phyloP scores from a whole-genome alignment of 768 basidiomycete species.

The Boletus rex-veris region DNA sequence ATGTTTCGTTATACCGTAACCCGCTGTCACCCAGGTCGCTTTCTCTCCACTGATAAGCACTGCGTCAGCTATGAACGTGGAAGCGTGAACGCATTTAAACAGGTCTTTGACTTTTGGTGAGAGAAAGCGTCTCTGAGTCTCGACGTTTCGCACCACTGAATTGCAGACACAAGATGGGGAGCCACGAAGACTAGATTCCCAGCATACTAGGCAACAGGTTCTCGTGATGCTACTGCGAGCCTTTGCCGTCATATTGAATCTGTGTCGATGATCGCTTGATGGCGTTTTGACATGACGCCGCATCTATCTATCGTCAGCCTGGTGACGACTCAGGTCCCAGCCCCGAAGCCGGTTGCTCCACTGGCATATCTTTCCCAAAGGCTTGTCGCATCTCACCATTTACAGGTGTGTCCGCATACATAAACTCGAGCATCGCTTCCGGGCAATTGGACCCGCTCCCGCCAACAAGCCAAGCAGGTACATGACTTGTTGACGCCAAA shows the following conservation, averaged over 20 bases:
- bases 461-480: not conserved
- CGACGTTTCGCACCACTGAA: not conserved
- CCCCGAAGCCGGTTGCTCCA: not conserved
- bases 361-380: not conserved
- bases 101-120: slow-evolving; percentile 6
- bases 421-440: slow-evolving; percentile 1
- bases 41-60: slow-evolving; percentile 19
- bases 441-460: not conserved
- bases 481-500: not conserved
- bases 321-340: not conserved
- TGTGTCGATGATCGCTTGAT: slow-evolving; percentile 9
- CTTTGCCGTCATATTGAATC: slow-evolving; percentile 3
- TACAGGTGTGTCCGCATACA: not conserved
- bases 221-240: no score
- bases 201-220: no score
- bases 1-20: slow-evolving; percentile 19
- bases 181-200: no score
- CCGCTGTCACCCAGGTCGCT: slow-evolving; percentile 14
- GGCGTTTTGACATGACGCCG: not conserved
- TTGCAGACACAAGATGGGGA: no score
- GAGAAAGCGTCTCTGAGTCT: not conserved
- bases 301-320: no score
- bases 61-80: slow-evolving; percentile 20
- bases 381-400: slow-evolving; percentile 4
- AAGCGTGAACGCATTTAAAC: not conserved